Conservation (phyloP, 2,329 filamentous ascomycete species). For the Acrocalymma vagum region DNA sequence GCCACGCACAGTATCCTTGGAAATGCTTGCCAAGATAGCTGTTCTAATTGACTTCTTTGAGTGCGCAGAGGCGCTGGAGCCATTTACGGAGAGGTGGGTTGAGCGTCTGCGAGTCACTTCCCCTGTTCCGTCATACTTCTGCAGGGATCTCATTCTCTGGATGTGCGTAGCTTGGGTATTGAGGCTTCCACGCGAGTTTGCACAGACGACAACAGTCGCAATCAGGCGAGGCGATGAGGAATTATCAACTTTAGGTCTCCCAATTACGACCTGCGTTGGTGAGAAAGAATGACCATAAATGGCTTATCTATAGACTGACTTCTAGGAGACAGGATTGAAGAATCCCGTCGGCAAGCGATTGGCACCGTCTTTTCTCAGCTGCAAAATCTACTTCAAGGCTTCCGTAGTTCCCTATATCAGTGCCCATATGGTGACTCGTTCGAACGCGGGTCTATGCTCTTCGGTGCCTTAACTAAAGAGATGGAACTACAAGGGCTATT, state of each 20-base stretch:
- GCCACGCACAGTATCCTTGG: constrained; percentile 47
- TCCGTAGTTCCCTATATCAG: constrained; percentile 6
- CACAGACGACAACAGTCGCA: constrained; percentile 10
- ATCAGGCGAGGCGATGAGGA: constrained; percentile 9
- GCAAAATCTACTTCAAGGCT: constrained; percentile 10
- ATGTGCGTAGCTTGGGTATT: constrained; percentile 31
- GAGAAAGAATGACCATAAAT: constrained; percentile 1
- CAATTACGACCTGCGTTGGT: constrained; percentile 13
- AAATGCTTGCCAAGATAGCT: constrained; percentile 55
- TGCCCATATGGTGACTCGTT: constrained; percentile 13
- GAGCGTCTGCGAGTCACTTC: constrained; percentile 18
- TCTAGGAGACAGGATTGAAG: constrained; percentile 13
- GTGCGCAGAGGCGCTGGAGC: constrained; percentile 53
- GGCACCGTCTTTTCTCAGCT: constrained; percentile 9
- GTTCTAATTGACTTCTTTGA: constrained; percentile 55
- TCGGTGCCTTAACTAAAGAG: constrained; percentile 14
- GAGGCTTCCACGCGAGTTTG: constrained; percentile 13
- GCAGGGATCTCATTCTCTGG: constrained; percentile 29
- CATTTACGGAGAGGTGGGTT: constrained; percentile 54
- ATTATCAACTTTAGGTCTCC: constrained; percentile 8
- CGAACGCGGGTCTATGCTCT: constrained; percentile 19
- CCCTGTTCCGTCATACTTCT: constrained; percentile 12
- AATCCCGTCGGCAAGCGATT: constrained; percentile 7
- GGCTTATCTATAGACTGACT: constrained; percentile 5
- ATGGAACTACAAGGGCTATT: constrained; percentile 11